Conservation (phyloP, 306 rosid genomes). For the Rubus idaeus region DNA sequence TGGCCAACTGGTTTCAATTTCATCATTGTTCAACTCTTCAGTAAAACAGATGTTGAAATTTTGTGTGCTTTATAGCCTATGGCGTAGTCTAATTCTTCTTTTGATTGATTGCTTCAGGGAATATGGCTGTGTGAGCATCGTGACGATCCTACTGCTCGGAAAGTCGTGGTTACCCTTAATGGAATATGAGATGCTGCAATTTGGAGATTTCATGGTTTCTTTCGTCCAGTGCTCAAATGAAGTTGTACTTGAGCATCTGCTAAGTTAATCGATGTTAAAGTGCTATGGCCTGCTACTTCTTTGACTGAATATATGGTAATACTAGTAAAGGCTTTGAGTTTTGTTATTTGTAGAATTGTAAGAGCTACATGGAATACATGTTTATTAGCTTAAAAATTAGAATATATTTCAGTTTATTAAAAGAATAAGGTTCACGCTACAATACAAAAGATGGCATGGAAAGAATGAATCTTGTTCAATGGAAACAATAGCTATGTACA, state of each 20-base stretch:
- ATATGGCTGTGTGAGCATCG: slow-evolving; percentile 95
- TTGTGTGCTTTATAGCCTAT: neutral
- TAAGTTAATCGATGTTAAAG: neutral
- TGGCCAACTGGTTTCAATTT: neutral
- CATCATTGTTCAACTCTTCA: neutral
- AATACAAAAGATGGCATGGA: too few species aligned
- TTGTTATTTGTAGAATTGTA: neutral
- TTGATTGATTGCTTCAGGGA: slow-evolving; percentile 51
- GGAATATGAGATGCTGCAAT: slow-evolving; percentile 49
- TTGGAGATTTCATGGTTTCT: neutral
- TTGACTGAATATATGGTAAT: neutral
- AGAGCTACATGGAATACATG: neutral
- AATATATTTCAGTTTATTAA: too few species aligned
- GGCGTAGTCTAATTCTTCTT: neutral
- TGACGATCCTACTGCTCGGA: slow-evolving; percentile 60
- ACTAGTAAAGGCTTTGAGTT: neutral
- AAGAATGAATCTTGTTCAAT: too few species aligned
- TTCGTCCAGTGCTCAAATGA: neutral
- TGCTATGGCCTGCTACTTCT: neutral
- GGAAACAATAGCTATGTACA: neutral
- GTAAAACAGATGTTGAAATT: neutral
- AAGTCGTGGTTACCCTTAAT: slow-evolving; percentile 70
- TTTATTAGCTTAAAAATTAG: neutral
- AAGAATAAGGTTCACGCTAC: too few species aligned
- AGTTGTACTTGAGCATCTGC: neutral